phyloP scores from a whole-genome alignment of 495 filamentous ascomycete genomes.

The Poronia punctata region DNA sequence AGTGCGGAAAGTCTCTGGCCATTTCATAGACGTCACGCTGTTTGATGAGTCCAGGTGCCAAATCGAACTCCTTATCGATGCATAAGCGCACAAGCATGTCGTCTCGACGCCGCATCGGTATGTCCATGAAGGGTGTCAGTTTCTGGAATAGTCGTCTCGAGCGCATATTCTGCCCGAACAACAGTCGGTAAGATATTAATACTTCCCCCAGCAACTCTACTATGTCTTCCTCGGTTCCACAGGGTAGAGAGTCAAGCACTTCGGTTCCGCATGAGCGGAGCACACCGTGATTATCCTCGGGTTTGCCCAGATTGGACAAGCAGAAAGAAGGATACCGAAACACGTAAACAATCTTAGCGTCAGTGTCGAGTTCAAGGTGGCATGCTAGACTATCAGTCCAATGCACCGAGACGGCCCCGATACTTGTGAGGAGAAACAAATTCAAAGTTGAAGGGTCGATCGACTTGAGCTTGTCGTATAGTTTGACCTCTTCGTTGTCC shows the following conservation, averaged over 20 bases:
- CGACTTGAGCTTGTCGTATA: background rate
- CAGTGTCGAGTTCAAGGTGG: conserved; percentile 16
- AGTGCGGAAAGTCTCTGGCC: conserved; percentile 13
- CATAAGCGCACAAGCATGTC: conserved; percentile 1
- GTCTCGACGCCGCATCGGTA: background rate
- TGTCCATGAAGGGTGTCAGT: conserved; percentile 13
- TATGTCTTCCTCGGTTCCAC: conserved; percentile 10
- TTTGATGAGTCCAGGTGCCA: background rate
- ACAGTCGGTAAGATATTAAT: conserved; percentile 16
- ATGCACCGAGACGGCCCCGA: conserved; percentile 12
- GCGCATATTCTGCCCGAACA: conserved; percentile 16
- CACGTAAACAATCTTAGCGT: conserved; percentile 7
- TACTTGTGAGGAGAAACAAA: conserved; percentile 6
- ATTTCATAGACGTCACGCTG: conserved; percentile 6
- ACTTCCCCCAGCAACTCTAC: conserved; percentile 11
- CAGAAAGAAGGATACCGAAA: conserved; percentile 20
- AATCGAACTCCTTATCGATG: background rate
- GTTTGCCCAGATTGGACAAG: conserved; percentile 1
- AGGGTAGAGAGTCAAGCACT: background rate
- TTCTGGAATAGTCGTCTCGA: conserved; percentile 12
- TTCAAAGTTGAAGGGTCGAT: conserved; percentile 1
- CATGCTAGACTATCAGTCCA: conserved; percentile 18
- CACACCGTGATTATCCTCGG: background rate
- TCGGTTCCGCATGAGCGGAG: background rate
- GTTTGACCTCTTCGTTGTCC: background rate